phyloP scores from a whole-genome alignment of 1,139 yeast species.

The Saccharomyces hybrid region DNA sequence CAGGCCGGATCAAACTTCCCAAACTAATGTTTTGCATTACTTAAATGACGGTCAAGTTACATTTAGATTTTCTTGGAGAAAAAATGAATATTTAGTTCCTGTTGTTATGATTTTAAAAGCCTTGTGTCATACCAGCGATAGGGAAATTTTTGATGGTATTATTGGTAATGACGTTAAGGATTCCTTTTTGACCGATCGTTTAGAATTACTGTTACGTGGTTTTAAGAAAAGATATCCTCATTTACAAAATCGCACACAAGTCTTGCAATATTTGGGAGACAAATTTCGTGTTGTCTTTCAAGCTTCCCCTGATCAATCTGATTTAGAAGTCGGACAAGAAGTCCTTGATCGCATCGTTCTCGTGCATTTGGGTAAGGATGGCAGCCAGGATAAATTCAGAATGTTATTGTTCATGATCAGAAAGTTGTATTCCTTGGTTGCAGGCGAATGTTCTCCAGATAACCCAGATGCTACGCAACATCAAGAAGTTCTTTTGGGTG shows the following conservation, averaged over 20 bases:
- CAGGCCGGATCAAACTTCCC: slow-evolving; percentile 95
- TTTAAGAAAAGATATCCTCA: slow-evolving; percentile 63
- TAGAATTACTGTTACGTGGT: slow-evolving; percentile 82
- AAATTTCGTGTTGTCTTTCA: slow-evolving; percentile 91
- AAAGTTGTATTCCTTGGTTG: slow-evolving; percentile 87
- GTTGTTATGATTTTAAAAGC: slow-evolving; percentile 91
- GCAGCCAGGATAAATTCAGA: slow-evolving; percentile 70
- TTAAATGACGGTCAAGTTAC: slow-evolving; percentile 94
- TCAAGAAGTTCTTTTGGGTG: slow-evolving; percentile 94
- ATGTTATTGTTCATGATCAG: slow-evolving; percentile 89
- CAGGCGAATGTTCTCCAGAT: slow-evolving; percentile 95
- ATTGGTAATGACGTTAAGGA: slow-evolving; percentile 82
- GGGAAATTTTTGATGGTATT: slow-evolving; percentile 92
- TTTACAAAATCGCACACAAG: slow-evolving; percentile 74
- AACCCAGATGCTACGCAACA: slow-evolving; percentile 99
- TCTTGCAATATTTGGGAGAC: slow-evolving; percentile 89
- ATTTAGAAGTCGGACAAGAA: slow-evolving; percentile 84
- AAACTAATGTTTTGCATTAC: slow-evolving; percentile 92
- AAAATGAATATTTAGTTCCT: slow-evolving; percentile 90
- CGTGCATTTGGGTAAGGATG: slow-evolving; percentile 59
- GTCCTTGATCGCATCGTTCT: slow-evolving; percentile 77
- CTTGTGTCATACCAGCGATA: slow-evolving; percentile 79
- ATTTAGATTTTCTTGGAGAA: slow-evolving; percentile 93
- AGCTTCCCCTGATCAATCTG: slow-evolving; percentile 81
- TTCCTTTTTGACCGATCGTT: slow-evolving; percentile 95